Conservation (phyloP, 2,329 filamentous ascomycete genomes). For the Cladosporium sp. region DNA sequence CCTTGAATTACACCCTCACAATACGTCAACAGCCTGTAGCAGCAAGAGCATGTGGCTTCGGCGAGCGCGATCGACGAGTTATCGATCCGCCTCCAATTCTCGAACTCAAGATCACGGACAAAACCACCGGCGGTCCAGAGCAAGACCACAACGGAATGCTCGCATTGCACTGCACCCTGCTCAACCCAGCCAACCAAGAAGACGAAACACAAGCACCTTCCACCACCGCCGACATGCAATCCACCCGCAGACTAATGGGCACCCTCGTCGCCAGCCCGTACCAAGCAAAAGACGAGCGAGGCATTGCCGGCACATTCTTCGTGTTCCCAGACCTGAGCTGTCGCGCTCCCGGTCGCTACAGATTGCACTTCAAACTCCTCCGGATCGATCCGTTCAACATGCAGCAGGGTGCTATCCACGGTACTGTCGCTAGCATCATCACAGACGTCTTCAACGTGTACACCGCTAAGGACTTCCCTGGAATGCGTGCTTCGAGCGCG, state of each 20-base stretch:
- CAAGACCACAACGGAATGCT: conserved; percentile 64
- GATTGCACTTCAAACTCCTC: conserved; percentile 73
- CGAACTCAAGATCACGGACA: conserved; percentile 67
- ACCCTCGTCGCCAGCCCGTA: conserved; percentile 76
- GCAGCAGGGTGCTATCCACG: conserved; percentile 54
- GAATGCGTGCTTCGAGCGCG: conserved; percentile 76
- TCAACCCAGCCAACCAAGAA: conserved; percentile 66
- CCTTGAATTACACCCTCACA: conserved; percentile 51
- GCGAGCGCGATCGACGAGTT: conserved; percentile 77
- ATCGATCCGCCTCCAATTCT: conserved; percentile 85
- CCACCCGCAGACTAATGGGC: conserved; percentile 77
- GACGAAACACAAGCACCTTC: conserved; percentile 60
- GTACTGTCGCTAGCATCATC: conserved; percentile 55
- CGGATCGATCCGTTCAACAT: conserved; percentile 66
- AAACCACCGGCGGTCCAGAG: conserved; percentile 54
- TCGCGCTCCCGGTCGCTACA: conserved; percentile 73
- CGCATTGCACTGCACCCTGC: conserved; percentile 71
- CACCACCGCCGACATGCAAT: conserved; percentile 58
- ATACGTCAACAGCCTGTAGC: conserved; percentile 78
- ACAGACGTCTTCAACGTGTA: conserved; percentile 78
- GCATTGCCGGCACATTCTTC: conserved; percentile 77
- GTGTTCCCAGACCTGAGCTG: conserved; percentile 83
- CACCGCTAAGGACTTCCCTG: conserved; percentile 83
- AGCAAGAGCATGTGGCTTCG: conserved; percentile 79
- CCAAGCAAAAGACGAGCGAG: conserved; percentile 72